Evolutionary conservation across 352 stramenopile genomes (phyloP).

Genomic region (Thalassiosira delicatula): DNA sequence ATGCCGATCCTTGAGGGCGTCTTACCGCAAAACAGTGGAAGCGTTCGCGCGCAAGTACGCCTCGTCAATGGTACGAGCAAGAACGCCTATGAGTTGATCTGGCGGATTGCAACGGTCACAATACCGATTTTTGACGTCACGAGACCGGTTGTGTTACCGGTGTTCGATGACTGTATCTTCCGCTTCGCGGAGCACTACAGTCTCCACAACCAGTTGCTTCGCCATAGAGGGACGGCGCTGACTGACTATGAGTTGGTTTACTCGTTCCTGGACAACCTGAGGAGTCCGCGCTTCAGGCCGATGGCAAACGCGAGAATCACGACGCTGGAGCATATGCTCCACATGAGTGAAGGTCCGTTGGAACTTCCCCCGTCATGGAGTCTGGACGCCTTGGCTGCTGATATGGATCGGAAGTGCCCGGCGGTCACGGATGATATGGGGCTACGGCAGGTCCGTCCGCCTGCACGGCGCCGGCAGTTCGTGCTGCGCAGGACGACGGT

Average conservation of each 20-base stretch:
- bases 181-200: not conserved
- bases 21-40: not conserved
- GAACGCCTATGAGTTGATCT: not conserved
- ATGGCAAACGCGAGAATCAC: not conserved
- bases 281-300: not conserved
- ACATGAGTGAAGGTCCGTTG: no score
- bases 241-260: not conserved
- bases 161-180: not conserved
- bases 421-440: no score
- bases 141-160: not conserved
- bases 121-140: not conserved
- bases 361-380: not conserved
- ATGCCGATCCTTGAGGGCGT: not conserved
- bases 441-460: no score
- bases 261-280: not conserved
- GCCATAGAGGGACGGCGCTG: not conserved
- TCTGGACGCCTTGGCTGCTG: no score
- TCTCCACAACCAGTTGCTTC: not conserved
- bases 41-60: not conserved
- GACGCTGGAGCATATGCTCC: no score
- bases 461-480: no score
- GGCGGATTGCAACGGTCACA: not conserved
- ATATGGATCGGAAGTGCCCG: no score
- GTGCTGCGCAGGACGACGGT: not conserved
- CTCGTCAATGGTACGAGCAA: not conserved